Evolutionary conservation across 2,329 filamentous ascomycete genomes (phyloP).

Genomic region (Aspergillus fischeri): DNA sequence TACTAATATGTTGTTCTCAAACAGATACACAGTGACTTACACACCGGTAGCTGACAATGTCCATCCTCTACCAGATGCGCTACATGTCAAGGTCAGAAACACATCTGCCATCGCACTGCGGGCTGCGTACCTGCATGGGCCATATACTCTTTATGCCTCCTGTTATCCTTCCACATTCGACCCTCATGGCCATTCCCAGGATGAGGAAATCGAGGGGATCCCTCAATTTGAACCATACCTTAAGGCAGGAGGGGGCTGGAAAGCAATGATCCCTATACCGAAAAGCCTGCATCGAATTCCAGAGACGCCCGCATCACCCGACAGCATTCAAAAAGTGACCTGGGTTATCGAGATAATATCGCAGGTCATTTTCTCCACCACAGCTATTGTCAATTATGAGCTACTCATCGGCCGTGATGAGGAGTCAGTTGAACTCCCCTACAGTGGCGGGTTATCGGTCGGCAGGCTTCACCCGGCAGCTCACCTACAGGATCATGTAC

Average conservation of each 20-base stretch:
- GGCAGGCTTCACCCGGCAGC: slow-evolving; percentile 56
- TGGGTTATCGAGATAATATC: slow-evolving; percentile 92
- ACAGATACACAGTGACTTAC: slow-evolving; percentile 78
- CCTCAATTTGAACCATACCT: slow-evolving; percentile 95
- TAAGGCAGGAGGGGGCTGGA: slow-evolving; percentile 87
- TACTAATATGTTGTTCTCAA: slow-evolving; percentile 3
- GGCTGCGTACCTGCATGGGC: slow-evolving; percentile 93
- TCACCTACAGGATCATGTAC: slow-evolving; percentile 71
- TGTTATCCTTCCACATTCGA: slow-evolving; percentile 81
- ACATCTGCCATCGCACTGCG: slow-evolving; percentile 84
- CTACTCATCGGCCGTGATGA: slow-evolving; percentile 80
- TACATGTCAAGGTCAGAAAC: slow-evolving; percentile 87
- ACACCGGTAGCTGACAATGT: slow-evolving; percentile 85
- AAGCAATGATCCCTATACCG: slow-evolving; percentile 73
- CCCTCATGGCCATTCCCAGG: slow-evolving; percentile 72
- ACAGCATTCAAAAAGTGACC: slow-evolving; percentile 56
- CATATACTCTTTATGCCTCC: slow-evolving; percentile 83
- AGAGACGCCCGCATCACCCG: slow-evolving; percentile 29
- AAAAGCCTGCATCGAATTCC: slow-evolving; percentile 65
- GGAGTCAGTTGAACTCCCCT: slow-evolving; percentile 69
- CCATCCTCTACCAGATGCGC: slow-evolving; percentile 73
- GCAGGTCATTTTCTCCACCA: slow-evolving; percentile 89
- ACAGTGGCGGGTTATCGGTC: slow-evolving; percentile 51
- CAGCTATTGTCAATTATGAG: slow-evolving; percentile 84
- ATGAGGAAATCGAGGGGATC: slow-evolving; percentile 65